Evolutionary conservation across 495 filamentous ascomycete genomes (phyloP).

Genomic region (Aspergillus baeticus): DNA sequence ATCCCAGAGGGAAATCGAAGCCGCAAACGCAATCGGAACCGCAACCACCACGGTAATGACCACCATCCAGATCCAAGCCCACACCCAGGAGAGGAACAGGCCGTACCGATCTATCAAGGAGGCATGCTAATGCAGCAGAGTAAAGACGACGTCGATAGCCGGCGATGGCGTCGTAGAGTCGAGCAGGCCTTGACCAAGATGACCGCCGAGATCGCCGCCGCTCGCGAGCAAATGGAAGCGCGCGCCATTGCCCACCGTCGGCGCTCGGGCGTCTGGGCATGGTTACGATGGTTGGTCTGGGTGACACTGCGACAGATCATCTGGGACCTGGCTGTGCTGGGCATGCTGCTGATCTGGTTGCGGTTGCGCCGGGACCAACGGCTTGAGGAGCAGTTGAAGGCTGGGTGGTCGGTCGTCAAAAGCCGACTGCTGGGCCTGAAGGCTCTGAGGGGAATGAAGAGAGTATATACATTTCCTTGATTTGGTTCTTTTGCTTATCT

Average conservation of each 20-base stretch:
- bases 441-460: constrained; percentile 23
- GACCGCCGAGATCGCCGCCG: constrained; percentile 89
- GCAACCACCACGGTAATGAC: constrained; percentile 12
- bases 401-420: constrained; percentile 60
- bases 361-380: constrained; percentile 70
- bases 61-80: neutral
- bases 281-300: constrained; percentile 72
- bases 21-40: constrained; percentile 14
- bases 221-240: constrained; percentile 85
- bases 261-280: constrained; percentile 60
- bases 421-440: constrained; percentile 55
- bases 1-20: constrained; percentile 11
- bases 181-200: constrained; percentile 86
- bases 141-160: constrained; percentile 26
- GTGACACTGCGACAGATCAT: constrained; percentile 68
- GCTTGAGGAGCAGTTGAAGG: constrained; percentile 71
- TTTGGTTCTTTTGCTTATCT: constrained; percentile 5
- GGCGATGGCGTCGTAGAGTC: constrained; percentile 76
- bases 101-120: constrained; percentile 24
- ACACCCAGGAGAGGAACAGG: constrained; percentile 17
- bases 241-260: constrained; percentile 37
- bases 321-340: constrained; percentile 68
- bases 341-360: constrained; percentile 75
- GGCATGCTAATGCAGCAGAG: constrained; percentile 14
- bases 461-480: constrained; percentile 28